A percentile compares a stretch with the other conserved stretches of the same genome.
Conservation (phyloP, 371 early-diverging fungal genomes). For the Mucor velutinosus region DNA sequence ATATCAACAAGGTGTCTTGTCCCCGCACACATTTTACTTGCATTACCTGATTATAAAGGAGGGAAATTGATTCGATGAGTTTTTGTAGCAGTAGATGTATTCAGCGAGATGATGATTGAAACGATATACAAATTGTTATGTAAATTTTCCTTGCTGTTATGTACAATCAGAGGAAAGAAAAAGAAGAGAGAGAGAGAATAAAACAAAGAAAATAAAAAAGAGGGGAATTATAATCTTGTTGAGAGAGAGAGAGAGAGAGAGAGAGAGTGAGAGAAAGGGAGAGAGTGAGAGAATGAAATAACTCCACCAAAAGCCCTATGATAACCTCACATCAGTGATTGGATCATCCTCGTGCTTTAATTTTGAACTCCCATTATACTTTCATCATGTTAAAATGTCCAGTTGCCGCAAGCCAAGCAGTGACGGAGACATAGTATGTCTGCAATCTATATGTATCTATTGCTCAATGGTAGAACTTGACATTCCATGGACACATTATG, state of each 20-base stretch:
- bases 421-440: too few species aligned
- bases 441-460: too few species aligned
- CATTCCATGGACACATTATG: too few species aligned
- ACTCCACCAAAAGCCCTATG: background rate
- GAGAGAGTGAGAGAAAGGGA: background rate
- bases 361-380: constrained; percentile 14
- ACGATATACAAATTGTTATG: background rate
- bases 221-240: background rate
- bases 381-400: constrained; percentile 9
- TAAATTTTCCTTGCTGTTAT: background rate
- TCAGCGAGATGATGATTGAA: background rate
- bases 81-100: background rate
- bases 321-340: constrained; percentile 20
- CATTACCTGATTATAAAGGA: background rate
- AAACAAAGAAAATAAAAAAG: constrained; percentile 1
- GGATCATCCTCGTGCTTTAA: constrained; percentile 18
- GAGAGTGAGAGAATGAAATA: background rate
- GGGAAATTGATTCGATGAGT: background rate
- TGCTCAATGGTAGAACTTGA: too few species aligned
- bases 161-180: background rate
- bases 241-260: background rate
- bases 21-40: background rate
- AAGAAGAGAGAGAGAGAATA: background rate
- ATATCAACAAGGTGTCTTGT: background rate
- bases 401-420: too few species aligned